phyloP scores from a whole-genome alignment of 2,329 filamentous ascomycete species.

The Colletotrichum cereale region DNA sequence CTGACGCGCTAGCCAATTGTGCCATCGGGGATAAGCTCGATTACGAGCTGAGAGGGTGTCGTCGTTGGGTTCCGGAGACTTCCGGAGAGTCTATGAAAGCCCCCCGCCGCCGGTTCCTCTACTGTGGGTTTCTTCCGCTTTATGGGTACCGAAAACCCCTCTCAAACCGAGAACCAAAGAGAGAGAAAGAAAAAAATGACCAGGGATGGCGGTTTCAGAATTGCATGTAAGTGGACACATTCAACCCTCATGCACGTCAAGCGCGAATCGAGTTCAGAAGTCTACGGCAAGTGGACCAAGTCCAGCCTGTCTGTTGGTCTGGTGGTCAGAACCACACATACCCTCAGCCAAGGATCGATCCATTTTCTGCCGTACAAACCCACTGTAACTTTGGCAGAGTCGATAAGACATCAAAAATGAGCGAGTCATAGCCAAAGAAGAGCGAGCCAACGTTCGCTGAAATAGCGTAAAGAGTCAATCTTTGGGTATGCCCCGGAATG shows the following conservation, averaged over 20 bases:
- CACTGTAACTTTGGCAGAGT: too few relatives aligned
- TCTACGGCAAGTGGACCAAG: background rate
- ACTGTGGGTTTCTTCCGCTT: background rate
- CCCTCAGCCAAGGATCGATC: too few relatives aligned
- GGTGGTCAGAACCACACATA: too few relatives aligned
- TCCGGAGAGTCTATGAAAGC: background rate
- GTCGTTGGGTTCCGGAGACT: background rate
- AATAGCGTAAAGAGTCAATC: conserved; percentile 4
- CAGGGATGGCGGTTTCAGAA: background rate
- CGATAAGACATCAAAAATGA: background rate
- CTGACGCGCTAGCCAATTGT: conserved; percentile 42
- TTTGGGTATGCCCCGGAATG: background rate
- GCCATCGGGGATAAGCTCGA: conserved; percentile 39
- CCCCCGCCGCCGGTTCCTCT: too few relatives aligned
- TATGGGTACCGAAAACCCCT: background rate
- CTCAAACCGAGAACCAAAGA: too few relatives aligned
- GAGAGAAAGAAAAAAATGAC: background rate
- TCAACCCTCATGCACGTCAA: background rate
- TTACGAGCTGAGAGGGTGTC: conserved; percentile 10
- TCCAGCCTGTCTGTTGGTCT: too few relatives aligned
- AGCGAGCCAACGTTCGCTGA: conserved; percentile 20
- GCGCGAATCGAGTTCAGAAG: background rate
- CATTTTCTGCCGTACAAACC: too few relatives aligned
- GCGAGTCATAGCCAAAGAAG: conserved; percentile 24
- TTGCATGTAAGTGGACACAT: background rate